Conservation (phyloP, 2,329 filamentous ascomycete species). For the Talaromyces pinophilus region DNA sequence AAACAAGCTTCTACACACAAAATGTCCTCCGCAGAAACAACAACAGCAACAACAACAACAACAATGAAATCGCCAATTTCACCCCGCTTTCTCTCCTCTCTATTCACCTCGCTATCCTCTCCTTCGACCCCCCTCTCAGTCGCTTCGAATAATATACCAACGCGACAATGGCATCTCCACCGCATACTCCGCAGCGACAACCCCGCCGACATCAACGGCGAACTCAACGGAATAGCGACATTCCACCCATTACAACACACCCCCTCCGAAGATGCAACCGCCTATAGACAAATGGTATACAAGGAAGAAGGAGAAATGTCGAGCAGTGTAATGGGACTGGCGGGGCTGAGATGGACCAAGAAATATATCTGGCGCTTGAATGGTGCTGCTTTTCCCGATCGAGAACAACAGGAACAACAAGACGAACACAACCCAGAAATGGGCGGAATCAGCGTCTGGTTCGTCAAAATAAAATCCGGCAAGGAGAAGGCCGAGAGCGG, state of each 20-base stretch:
- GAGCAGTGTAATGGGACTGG: conserved; percentile 28
- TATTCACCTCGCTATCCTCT: conserved; percentile 17
- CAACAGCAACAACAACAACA: conserved; percentile 4
- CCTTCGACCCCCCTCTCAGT: not conserved
- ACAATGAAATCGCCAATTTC: conserved; percentile 16
- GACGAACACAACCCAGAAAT: not conserved
- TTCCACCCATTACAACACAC: conserved; percentile 34
- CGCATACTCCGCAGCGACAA: conserved; percentile 42
- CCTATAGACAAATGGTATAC: conserved; percentile 38
- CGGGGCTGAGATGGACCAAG: conserved; percentile 40
- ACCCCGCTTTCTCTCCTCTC: conserved; percentile 18
- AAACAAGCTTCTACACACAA: not conserved
- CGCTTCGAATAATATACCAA: not conserved
- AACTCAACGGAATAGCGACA: conserved; percentile 43
- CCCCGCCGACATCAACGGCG: conserved; percentile 44
- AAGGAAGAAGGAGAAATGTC: conserved; percentile 47
- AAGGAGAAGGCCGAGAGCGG: not conserved
- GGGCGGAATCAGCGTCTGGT: conserved; percentile 46
- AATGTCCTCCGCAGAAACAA: conserved; percentile 1
- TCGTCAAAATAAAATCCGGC: conserved; percentile 40
- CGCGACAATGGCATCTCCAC: conserved; percentile 22
- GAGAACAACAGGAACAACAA: not conserved
- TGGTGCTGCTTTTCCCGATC: not conserved
- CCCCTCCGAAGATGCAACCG: not conserved
- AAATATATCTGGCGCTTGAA: conserved; percentile 49